A percentile compares a stretch with the other conserved stretches of the same genome.
These are phyloP conservation scores for Helotiales sp. DNA, from an alignment of 2,329 filamentous ascomycete genomes.

Conservation along the genomic window DNA sequence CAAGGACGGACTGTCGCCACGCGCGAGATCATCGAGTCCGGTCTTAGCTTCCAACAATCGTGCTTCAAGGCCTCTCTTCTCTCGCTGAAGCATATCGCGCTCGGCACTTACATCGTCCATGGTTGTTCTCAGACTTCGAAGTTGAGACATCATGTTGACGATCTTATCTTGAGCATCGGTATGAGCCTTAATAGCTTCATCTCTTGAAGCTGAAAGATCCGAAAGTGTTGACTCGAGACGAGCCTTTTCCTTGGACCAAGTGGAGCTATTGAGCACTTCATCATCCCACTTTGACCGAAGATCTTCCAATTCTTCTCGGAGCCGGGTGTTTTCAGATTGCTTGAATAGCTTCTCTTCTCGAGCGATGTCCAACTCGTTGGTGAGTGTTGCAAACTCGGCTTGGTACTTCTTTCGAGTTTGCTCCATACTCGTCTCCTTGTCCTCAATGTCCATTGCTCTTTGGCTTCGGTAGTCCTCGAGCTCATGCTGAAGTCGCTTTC, in stretches of 20 bases:
- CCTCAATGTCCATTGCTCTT: conserved; percentile 93
- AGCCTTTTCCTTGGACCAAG: conserved; percentile 97
- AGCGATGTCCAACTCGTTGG: conserved; percentile 90
- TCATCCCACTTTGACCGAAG: conserved; percentile 97
- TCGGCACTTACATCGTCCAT: conserved; percentile 87
- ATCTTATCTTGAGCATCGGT: conserved; percentile 95
- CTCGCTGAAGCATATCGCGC: conserved; percentile 80
- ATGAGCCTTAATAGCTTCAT: conserved; percentile 91
- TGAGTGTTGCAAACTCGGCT: conserved; percentile 84
- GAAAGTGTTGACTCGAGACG: conserved; percentile 88
- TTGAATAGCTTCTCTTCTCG: conserved; percentile 86
- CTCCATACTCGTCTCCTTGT: conserved; percentile 94
- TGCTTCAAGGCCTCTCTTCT: conserved; percentile 88
- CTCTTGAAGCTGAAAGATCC: conserved; percentile 86
- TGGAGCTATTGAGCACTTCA: conserved; percentile 95
- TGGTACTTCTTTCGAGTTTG: conserved; percentile 98
- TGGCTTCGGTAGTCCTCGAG: conserved; percentile 97
- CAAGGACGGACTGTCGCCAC: conserved; percentile 83
- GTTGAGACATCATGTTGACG: conserved; percentile 86
- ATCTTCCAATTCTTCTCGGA: conserved; percentile 96
- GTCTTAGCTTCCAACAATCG: conserved; percentile 86
- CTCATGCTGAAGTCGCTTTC: conserved; percentile 94
- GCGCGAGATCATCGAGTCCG: conserved; percentile 84
- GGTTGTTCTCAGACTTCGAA: conserved; percentile 79
- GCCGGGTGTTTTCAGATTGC: conserved; percentile 83